phyloP scores from a whole-genome alignment of 345 rosid genomes.

The Salix dunnii region DNA sequence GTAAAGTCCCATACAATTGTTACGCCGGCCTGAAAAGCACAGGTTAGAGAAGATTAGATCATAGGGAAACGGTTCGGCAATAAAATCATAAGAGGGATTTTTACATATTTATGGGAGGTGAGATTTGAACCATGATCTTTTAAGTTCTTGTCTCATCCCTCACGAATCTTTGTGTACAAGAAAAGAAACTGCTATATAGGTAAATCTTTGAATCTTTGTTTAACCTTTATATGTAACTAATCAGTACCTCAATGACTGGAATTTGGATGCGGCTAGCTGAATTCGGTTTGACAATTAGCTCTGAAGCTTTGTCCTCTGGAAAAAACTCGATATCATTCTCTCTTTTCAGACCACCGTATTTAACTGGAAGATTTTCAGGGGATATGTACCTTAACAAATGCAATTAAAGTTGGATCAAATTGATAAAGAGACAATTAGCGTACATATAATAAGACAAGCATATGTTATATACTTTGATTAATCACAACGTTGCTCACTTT shows the following conservation, averaged over 20 bases:
- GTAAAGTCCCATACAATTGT: constrained; percentile 50
- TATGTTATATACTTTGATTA: no score
- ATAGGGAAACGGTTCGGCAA: background rate
- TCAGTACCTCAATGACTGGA: constrained; percentile 42
- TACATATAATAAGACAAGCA: no score
- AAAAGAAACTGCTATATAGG: background rate
- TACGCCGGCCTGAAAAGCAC: constrained; percentile 38
- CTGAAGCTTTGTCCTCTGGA: constrained; percentile 33
- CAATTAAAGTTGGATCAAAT: background rate
- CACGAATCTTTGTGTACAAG: background rate
- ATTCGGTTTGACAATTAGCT: constrained; percentile 27
- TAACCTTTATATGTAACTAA: background rate
- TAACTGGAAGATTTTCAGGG: constrained; percentile 48
- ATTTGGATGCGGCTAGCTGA: constrained; percentile 31
- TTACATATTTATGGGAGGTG: no score
- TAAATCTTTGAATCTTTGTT: background rate
- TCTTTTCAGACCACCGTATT: constrained; percentile 56
- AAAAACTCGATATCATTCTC: constrained; percentile 44
- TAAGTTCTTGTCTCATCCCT: background rate
- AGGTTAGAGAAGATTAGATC: no score
- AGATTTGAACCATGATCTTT: no score
- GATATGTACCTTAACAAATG: constrained; percentile 35
- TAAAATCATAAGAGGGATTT: background rate
- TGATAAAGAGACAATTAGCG: background rate
- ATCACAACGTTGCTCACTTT: constrained; percentile 35